phyloP scores from a whole-genome alignment of 2,329 filamentous ascomycete species.

The Seiridium cupressi region DNA sequence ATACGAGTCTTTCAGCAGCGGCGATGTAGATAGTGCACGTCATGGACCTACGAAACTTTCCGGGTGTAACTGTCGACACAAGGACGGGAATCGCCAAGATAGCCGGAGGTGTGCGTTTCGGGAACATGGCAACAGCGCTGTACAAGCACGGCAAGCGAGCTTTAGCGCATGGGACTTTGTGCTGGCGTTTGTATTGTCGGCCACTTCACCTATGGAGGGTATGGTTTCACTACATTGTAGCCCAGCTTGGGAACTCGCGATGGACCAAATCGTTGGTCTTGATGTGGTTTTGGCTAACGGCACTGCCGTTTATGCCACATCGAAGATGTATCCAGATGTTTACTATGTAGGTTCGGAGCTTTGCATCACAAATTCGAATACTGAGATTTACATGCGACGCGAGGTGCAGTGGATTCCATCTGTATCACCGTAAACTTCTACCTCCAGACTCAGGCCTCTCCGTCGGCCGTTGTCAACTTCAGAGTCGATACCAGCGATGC shows the following conservation, averaged over 20 bases:
- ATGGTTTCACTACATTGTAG: constrained; percentile 31
- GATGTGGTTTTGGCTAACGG: constrained; percentile 42
- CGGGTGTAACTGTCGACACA: constrained; percentile 16
- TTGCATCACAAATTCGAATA: background rate
- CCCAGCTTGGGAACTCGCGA: constrained; percentile 47
- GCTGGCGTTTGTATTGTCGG: constrained; percentile 43
- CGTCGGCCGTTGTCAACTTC: constrained; percentile 34
- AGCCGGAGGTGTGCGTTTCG: constrained; percentile 39
- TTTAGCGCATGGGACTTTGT: constrained; percentile 41
- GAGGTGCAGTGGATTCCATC: constrained; percentile 38
- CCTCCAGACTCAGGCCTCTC: constrained; percentile 28
- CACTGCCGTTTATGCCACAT: constrained; percentile 11
- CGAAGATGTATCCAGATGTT: constrained; percentile 17
- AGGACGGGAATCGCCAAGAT: constrained; percentile 27
- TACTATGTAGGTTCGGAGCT: constrained; percentile 24
- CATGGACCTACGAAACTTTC: constrained; percentile 30
- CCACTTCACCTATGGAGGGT: constrained; percentile 45
- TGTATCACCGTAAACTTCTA: constrained; percentile 35
- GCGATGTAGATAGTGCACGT: constrained; percentile 31
- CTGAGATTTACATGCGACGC: constrained; percentile 28
- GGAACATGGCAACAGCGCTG: constrained; percentile 37
- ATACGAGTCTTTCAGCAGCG: constrained; percentile 44
- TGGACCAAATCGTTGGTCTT: constrained; percentile 48
- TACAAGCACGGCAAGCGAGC: constrained; percentile 32
- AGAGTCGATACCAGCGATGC: constrained; percentile 12